Conservation (phyloP, 257 asterid species). For the Solanum clarkiae region DNA sequence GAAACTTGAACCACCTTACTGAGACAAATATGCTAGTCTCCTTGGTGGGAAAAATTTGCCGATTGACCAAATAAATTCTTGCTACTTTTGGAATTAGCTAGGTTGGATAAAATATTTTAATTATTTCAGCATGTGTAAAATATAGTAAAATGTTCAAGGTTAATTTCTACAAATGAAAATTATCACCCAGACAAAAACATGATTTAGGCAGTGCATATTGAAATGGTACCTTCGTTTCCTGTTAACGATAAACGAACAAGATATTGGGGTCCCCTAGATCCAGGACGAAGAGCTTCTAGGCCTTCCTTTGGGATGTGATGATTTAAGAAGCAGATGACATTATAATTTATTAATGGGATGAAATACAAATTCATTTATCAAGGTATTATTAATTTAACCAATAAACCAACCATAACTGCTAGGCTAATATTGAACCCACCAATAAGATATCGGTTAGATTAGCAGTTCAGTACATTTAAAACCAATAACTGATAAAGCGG, state of each 20-base stretch:
- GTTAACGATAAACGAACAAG: constrained; percentile 25
- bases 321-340: neutral
- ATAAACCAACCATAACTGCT: neutral
- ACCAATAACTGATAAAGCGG: neutral
- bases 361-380: neutral
- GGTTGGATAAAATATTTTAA: constrained; percentile 72
- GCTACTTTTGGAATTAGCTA: constrained; percentile 65
- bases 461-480: neutral
- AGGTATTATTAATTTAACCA: neutral
- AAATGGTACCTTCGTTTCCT: constrained; percentile 37
- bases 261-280: constrained; percentile 70
- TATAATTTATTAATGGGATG: neutral
- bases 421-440: neutral
- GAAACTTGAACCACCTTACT: constrained; percentile 47
- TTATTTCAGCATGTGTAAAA: constrained; percentile 62
- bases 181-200: neutral
- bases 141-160: neutral
- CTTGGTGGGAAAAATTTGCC: constrained; percentile 63
- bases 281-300: constrained; percentile 61
- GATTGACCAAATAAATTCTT: constrained; percentile 54
- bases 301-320: neutral
- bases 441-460: neutral
- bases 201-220: neutral
- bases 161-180: neutral
- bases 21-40: constrained; percentile 38